A percentile compares a stretch with the other conserved stretches of the same genome.
Conservation (phyloP, 2,329 filamentous ascomycete genomes). For the Aspergillus chevalieri region DNA sequence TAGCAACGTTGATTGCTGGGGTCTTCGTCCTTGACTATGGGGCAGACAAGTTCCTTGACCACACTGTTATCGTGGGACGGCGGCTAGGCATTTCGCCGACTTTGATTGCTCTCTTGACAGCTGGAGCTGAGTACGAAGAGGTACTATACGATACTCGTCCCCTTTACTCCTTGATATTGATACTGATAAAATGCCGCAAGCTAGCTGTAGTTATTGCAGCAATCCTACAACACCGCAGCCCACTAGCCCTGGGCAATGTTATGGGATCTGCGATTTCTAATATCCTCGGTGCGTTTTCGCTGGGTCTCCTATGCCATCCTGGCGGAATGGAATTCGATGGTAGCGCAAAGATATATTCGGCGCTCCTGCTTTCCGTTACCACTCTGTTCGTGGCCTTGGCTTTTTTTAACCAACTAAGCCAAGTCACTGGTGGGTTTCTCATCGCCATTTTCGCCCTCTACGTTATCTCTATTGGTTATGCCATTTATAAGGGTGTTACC, state of each 20-base stretch:
- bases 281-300: slow-evolving; percentile 50
- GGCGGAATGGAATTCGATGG: slow-evolving; percentile 37
- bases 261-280: slow-evolving; percentile 52
- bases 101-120: slow-evolving; percentile 48
- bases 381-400: slow-evolving; percentile 32
- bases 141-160: slow-evolving; percentile 20
- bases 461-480: slow-evolving; percentile 38
- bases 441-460: slow-evolving; percentile 42
- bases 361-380: slow-evolving; percentile 38
- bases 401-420: slow-evolving; percentile 30
- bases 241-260: slow-evolving; percentile 50
- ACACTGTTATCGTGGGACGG: slow-evolving; percentile 44
- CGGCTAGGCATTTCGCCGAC: slow-evolving; percentile 43
- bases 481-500: slow-evolving; percentile 41
- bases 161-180: not conserved
- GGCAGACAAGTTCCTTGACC: slow-evolving; percentile 49
- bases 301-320: slow-evolving; percentile 44
- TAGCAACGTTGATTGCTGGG: slow-evolving; percentile 31
- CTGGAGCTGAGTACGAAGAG: slow-evolving; percentile 53
- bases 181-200: slow-evolving; percentile 18
- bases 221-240: slow-evolving; percentile 40
- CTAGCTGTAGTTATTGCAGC: slow-evolving; percentile 47
- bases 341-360: slow-evolving; percentile 46
- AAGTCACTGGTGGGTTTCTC: slow-evolving; percentile 33
- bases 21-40: slow-evolving; percentile 49